Percentiles rank a stretch among this genome's conserved stretches.
phyloP scores from a whole-genome alignment of 345 rosid species.

The Populus simonii region DNA sequence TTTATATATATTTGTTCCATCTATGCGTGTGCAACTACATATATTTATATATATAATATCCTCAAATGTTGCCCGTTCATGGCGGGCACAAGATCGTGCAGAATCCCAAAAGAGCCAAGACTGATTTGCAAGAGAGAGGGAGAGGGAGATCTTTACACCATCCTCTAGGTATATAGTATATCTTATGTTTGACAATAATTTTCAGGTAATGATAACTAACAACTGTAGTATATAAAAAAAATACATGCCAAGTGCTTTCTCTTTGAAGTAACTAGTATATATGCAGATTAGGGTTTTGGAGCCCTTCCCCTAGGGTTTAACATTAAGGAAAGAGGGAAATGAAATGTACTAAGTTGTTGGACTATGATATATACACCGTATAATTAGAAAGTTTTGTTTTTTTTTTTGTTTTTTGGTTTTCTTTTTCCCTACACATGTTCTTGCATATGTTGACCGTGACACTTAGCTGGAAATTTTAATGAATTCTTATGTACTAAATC shows the following conservation, averaged over 20 bases:
- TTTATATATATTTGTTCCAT: not conserved
- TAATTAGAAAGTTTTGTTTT: not conserved
- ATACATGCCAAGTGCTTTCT: constrained; percentile 7
- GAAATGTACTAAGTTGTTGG: not conserved
- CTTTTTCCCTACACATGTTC: not conserved
- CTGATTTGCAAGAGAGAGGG: constrained; percentile 6
- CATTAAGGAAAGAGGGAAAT: not conserved
- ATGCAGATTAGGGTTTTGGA: constrained; percentile 47
- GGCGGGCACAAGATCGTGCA: constrained; percentile 29
- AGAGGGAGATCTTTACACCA: constrained; percentile 2
- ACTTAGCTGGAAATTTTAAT: not conserved
- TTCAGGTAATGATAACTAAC: constrained; percentile 26
- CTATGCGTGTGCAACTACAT: not conserved
- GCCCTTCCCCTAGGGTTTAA: constrained; percentile 34
- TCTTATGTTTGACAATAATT: constrained; percentile 6
- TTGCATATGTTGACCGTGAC: not conserved
- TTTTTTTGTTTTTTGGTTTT: too few relatives aligned
- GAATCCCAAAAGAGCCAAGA: constrained; percentile 26
- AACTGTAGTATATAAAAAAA: not conserved
- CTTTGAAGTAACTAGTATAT: constrained; percentile 9
- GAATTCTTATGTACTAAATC: not conserved
- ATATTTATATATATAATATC: not conserved
- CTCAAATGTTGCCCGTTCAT: constrained; percentile 18
- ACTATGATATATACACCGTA: too few relatives aligned
- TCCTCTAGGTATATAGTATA: constrained; percentile 14